phyloP scores from a whole-genome alignment of 805 yeast species.

The Myxozyma nipponensis region DNA sequence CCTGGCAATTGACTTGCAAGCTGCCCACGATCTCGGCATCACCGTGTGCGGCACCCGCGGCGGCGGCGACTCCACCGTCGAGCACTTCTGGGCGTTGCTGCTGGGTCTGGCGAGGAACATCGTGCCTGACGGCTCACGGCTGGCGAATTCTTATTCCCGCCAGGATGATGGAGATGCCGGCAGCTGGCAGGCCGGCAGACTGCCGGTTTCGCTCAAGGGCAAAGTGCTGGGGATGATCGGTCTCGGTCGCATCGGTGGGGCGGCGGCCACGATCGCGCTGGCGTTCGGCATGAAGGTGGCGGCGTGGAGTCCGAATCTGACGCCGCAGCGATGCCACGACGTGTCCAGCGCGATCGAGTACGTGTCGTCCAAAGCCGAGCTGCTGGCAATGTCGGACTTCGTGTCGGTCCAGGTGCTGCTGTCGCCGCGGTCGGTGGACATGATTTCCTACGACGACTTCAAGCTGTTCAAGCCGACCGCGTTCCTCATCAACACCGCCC shows the following conservation, averaged over 20 bases:
- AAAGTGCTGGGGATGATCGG: constrained; percentile 28
- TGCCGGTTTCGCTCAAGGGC: constrained; percentile 23
- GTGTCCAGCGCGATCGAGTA: background rate
- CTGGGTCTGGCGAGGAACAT: constrained; percentile 21
- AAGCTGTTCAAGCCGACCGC: constrained; percentile 27
- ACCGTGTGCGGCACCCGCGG: constrained; percentile 20
- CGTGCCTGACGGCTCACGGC: constrained; percentile 19
- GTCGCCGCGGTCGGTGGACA: constrained; percentile 17
- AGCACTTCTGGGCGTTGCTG: constrained; percentile 29
- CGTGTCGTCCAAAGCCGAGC: constrained; percentile 22
- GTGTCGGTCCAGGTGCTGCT: constrained; percentile 27
- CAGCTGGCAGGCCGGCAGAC: constrained; percentile 28
- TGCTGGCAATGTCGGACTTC: constrained; percentile 24
- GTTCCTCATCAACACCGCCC: constrained; percentile 27
- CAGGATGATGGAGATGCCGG: constrained; percentile 5
- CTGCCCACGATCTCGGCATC: constrained; percentile 24
- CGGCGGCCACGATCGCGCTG: constrained; percentile 21
- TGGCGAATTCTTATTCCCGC: constrained; percentile 8
- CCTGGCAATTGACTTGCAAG: constrained; percentile 24
- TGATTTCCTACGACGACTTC: constrained; percentile 22
- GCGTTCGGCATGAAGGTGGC: constrained; percentile 28
- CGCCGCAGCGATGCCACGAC: constrained; percentile 13
- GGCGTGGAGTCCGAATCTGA: constrained; percentile 29
- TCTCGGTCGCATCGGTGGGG: constrained; percentile 25
- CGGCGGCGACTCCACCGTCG: constrained; percentile 26